Conservation (phyloP, 768 basidiomycete species). For the Boletus subparvulus region DNA sequence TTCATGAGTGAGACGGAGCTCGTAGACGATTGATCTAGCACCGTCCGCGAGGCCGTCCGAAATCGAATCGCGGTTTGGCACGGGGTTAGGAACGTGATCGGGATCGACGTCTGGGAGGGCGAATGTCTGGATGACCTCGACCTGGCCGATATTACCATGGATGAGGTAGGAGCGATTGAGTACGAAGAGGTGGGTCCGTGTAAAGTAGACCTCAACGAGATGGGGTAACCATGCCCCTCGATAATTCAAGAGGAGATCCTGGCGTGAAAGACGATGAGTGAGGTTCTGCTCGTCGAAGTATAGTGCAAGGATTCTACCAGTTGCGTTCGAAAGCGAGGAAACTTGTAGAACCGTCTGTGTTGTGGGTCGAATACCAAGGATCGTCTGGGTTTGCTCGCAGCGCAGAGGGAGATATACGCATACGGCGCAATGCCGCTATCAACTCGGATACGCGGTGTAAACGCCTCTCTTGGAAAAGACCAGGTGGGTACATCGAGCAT, state of each 20-base stretch:
- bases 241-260: slow-evolving; percentile 20
- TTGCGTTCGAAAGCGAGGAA: slow-evolving; percentile 18
- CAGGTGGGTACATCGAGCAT: slow-evolving; percentile 15
- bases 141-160: neutral
- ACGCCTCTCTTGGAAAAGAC: slow-evolving; percentile 10
- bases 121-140: slow-evolving; percentile 23
- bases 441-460: slow-evolving; percentile 12
- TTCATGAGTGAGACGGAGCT: slow-evolving; percentile 26
- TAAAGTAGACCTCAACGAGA: slow-evolving; percentile 17
- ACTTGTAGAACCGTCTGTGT: slow-evolving; percentile 20
- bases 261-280: neutral
- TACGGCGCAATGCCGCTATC: slow-evolving; percentile 12
- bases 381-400: slow-evolving; percentile 9
- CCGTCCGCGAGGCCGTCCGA: neutral
- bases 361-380: slow-evolving; percentile 16
- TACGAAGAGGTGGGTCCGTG: slow-evolving; percentile 16
- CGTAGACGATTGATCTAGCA: neutral
- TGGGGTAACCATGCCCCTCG: slow-evolving; percentile 20
- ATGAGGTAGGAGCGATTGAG: slow-evolving; percentile 16
- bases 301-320: slow-evolving; percentile 1
- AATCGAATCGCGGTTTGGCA: neutral
- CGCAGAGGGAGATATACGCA: slow-evolving; percentile 14
- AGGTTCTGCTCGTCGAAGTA: neutral
- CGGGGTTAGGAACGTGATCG: neutral
- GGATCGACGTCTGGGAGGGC: slow-evolving; percentile 14